Evolutionary conservation across 2,329 filamentous ascomycete genomes (phyloP).

Genomic region (Niveomyces coronatus): DNA sequence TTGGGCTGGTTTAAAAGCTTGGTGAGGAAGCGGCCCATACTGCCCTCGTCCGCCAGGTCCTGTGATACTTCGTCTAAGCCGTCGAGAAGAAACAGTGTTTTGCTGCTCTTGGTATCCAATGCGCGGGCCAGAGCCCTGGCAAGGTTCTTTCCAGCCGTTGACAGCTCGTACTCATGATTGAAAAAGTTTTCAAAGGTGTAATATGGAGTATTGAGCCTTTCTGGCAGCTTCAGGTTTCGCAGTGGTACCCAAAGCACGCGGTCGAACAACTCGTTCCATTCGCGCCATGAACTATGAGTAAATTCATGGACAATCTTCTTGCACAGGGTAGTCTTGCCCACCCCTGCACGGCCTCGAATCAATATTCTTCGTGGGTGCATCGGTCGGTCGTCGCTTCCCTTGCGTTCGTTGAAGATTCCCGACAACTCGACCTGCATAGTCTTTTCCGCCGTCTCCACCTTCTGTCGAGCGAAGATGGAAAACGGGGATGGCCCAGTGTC

Average conservation of each 20-base stretch:
- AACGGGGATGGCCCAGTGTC: slow-evolving; percentile 14
- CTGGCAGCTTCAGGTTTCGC: slow-evolving; percentile 21
- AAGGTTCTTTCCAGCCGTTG: background rate
- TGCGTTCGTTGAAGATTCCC: slow-evolving; percentile 19
- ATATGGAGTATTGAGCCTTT: background rate
- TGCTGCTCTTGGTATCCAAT: slow-evolving; percentile 3
- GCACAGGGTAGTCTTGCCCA: slow-evolving; percentile 31
- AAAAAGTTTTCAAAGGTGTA: slow-evolving; percentile 19
- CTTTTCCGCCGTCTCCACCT: slow-evolving; percentile 16
- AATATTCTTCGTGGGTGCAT: slow-evolving; percentile 20
- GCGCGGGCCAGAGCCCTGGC: background rate
- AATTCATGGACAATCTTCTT: slow-evolving; percentile 31
- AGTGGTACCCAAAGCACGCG: slow-evolving; percentile 30
- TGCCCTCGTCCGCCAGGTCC: slow-evolving; percentile 10
- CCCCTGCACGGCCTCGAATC: slow-evolving; percentile 26
- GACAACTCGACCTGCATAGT: slow-evolving; percentile 16
- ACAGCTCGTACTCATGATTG: slow-evolving; percentile 19
- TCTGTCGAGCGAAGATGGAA: slow-evolving; percentile 19
- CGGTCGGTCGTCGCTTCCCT: slow-evolving; percentile 9
- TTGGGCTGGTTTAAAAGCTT: slow-evolving; percentile 23
- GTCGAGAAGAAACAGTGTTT: slow-evolving; percentile 31
- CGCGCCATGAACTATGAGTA: slow-evolving; percentile 10
- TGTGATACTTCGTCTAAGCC: slow-evolving; percentile 31
- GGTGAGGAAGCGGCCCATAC: background rate
- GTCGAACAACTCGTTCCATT: slow-evolving; percentile 22